Conservation (phyloP, 257 asterid species). For the Thymus quinquecostatus region DNA sequence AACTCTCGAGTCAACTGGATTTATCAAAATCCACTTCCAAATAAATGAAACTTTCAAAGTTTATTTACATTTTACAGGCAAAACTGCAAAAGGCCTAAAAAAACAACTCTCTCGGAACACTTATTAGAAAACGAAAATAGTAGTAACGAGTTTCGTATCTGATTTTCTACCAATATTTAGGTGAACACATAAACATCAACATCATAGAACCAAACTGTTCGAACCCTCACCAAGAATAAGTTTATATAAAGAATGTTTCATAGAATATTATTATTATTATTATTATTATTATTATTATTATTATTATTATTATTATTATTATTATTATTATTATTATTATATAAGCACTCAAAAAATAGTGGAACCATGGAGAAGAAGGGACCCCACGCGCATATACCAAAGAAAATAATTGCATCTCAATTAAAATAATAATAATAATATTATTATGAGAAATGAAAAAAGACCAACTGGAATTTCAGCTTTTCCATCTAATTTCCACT, state of each 20-base stretch:
- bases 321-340: not conserved
- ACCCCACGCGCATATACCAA: slow-evolving; percentile 41
- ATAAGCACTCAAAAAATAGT: not conserved
- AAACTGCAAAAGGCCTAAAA: not conserved
- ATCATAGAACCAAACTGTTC: slow-evolving; percentile 33
- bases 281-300: no score
- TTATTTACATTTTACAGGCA: no score
- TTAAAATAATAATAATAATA: not conserved
- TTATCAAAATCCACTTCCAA: no score
- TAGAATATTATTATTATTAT: not conserved
- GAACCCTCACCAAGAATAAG: slow-evolving; percentile 17
- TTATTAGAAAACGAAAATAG: not conserved
- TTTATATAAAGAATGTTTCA: slow-evolving; percentile 5
- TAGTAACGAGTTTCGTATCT: not conserved
- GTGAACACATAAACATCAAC: slow-evolving; percentile 14
- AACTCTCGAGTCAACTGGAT: slow-evolving; percentile 1
- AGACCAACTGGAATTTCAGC: slow-evolving; percentile 28
- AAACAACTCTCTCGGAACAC: not conserved
- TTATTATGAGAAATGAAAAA: not conserved
- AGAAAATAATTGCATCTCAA: not conserved
- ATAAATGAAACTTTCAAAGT: no score
- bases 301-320: no score
- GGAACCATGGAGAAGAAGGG: slow-evolving; percentile 10
- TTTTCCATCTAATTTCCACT: slow-evolving; percentile 27
- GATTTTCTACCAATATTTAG: not conserved